phyloP scores from a whole-genome alignment of 192 early-diverging fungal genomes.

The Podila epigama region DNA sequence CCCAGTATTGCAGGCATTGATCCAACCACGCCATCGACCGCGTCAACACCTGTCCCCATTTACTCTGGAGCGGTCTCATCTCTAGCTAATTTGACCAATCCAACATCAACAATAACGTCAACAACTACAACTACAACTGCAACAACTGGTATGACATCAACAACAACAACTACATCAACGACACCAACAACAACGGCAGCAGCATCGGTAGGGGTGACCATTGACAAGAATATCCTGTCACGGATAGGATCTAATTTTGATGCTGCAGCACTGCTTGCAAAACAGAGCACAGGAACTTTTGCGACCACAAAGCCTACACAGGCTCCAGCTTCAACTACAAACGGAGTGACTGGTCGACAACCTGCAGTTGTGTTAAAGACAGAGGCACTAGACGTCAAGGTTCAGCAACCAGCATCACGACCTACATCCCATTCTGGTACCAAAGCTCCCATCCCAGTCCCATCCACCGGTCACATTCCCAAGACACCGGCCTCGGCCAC shows the following conservation, averaged over 20 bases:
- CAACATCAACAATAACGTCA: background rate
- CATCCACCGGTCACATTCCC: background rate
- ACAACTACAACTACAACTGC: background rate
- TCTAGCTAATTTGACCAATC: no score
- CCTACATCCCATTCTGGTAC: background rate
- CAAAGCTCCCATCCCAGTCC: background rate
- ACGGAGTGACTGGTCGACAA: conserved; percentile 3
- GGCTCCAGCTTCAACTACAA: background rate
- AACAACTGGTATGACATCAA: background rate
- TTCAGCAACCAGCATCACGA: background rate
- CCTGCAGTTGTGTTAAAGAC: background rate
- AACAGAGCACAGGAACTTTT: background rate
- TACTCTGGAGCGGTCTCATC: conserved; percentile 2
- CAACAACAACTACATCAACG: background rate
- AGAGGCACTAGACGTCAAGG: background rate
- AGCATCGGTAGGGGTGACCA: conserved; percentile 6
- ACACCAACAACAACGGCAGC: background rate
- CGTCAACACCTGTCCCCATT: background rate
- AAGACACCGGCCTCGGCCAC: background rate
- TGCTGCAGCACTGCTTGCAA: conserved; percentile 26
- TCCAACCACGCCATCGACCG: background rate
- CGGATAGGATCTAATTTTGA: conserved; percentile 51
- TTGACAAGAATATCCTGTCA: conserved; percentile 34
- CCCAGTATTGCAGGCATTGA: conserved; percentile 8
- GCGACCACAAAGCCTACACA: no score